Percentiles rank a stretch among this genome's conserved stretches.
These are phyloP conservation scores for Pseudognaphalium luteoalbum DNA, from an alignment of 129 eudicot genomes.

Conservation along the genomic window DNA sequence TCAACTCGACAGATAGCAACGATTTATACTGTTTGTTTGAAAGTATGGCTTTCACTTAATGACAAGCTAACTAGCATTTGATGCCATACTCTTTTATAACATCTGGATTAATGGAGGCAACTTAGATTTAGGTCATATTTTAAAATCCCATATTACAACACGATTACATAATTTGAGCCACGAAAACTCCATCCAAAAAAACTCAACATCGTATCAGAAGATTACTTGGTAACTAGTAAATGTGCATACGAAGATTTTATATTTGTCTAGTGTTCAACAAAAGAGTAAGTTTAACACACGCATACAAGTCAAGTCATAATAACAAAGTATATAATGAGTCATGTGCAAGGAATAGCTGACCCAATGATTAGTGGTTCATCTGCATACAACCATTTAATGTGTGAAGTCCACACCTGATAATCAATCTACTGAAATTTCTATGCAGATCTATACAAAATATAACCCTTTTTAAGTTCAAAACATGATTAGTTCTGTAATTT, in stretches of 20 bases:
- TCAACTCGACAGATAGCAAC: background rate
- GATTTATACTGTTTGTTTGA: background rate
- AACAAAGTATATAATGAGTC: background rate
- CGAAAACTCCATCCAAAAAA: background rate
- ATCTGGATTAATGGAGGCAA: background rate
- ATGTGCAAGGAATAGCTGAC: constrained; percentile 1
- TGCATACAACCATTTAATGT: background rate
- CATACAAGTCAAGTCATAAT: background rate
- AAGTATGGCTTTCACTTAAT: background rate
- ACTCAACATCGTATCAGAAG: background rate
- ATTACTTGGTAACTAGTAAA: background rate
- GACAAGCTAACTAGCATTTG: background rate
- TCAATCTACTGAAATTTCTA: background rate
- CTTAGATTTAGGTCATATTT: background rate
- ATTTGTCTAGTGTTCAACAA: background rate
- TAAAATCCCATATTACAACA: background rate
- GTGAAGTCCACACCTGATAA: background rate
- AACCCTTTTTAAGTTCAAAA: constrained; percentile 1
- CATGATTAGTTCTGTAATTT: constrained; percentile 1
- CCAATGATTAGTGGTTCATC: background rate
- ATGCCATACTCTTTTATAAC: background rate
- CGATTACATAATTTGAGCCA: background rate
- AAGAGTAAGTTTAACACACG: background rate
- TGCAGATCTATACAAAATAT: background rate
- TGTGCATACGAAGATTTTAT: background rate